Evolutionary conservation across 768 basidiomycete genomes (phyloP), one percentile per base, ranked within the genome.

Genomic region (Boletales sp.): DNA sequence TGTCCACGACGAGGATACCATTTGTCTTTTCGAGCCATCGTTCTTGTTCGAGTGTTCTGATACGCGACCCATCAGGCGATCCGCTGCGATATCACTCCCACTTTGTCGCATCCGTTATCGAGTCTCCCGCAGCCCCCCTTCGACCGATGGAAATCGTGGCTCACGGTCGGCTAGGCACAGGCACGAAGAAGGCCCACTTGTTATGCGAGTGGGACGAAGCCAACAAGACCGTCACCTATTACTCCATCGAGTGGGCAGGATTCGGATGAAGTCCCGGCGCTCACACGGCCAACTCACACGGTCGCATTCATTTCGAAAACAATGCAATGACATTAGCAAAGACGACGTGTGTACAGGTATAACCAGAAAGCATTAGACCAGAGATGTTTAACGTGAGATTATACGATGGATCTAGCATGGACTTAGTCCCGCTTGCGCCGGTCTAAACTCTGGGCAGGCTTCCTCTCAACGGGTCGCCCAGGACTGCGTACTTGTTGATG

Each of bases 21-120:
- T 39, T 48, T 19, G 25, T 25, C 40, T 30, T 41, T 48, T 17
- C 25, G 31, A 30, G 32, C 21, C 21, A 37, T 9, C 7, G 5
- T 15, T 11, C 10, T 44, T 47, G 46, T 49, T 7, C 54, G 43
- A 49, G 31, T 45, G 36, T 50, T 36, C 44, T 57, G 36, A 32
- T 47, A 43, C 17, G 31, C 14, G 25, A 30, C n/a, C 28, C 33
- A 25, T 34, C 53, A 95, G 93, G 93, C 48, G 94, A 99, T 65
- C 93, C 94, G 9, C 70, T 98, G 45, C 81, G 96, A 21, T 99
- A 95, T 66, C 96, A 99, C 63, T 96, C 95, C 3, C 96, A 99
- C 67, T 98, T 97, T 64, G 84, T 86, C 18, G 88, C 88, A 18
- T 84, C 88, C 6, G 88, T 96, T 12, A 67, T 91, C 30, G 78